phyloP scores from a whole-genome alignment of 2,329 filamentous ascomycete species.

The Fusarium sp. region DNA sequence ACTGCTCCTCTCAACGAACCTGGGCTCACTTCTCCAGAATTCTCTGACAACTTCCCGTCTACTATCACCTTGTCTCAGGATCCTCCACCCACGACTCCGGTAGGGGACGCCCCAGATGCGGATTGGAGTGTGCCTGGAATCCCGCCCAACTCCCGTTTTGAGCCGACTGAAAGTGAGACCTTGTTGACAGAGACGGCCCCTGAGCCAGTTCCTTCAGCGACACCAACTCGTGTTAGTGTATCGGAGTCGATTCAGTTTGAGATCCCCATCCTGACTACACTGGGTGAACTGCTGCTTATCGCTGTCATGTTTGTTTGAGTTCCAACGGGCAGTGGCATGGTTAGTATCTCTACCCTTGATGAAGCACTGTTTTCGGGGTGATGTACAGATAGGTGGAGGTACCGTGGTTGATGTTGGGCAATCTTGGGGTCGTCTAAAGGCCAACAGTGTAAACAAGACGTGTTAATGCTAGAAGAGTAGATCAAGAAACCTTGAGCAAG shows the following conservation, averaged over 20 bases:
- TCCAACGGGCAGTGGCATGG: not conserved
- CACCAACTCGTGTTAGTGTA: conserved; percentile 43
- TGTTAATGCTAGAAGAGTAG: not conserved
- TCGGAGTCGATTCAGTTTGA: conserved; percentile 44
- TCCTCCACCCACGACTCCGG: not conserved
- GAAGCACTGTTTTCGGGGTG: not conserved
- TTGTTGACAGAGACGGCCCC: conserved; percentile 36
- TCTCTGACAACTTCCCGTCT: conserved; percentile 2
- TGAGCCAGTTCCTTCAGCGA: conserved; percentile 39
- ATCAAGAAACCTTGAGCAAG: not conserved
- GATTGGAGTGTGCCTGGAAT: conserved; percentile 1
- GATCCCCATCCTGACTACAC: conserved; percentile 34
- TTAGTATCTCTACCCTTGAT: not conserved
- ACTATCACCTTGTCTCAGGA: conserved; percentile 2
- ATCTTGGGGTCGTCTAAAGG: conserved; percentile 22
- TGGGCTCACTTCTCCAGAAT: not conserved
- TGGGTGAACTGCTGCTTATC: conserved; percentile 45
- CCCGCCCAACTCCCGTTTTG: not conserved
- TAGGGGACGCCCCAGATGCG: conserved; percentile 1
- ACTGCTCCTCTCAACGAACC: not conserved
- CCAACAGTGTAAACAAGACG: not conserved
- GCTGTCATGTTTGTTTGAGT: conserved; percentile 33
- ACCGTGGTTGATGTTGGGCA: conserved; percentile 13
- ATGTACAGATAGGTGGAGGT: conserved; percentile 16
- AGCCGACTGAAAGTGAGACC: conserved; percentile 10